Conservation (phyloP, 2,329 filamentous ascomycete species). For the Reticulascus tulasneorum region DNA sequence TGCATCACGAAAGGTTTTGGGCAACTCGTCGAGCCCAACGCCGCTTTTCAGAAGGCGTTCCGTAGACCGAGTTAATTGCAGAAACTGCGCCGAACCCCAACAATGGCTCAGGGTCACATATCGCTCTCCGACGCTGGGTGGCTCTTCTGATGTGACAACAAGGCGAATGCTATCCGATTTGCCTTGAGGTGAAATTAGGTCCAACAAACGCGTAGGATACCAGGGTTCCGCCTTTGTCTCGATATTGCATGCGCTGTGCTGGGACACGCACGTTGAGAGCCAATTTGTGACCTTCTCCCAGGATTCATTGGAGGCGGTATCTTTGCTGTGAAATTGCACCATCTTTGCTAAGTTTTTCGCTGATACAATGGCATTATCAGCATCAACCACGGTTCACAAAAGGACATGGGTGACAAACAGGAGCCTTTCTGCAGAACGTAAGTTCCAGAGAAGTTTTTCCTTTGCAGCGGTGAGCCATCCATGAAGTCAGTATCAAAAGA, state of each 20-base stretch:
- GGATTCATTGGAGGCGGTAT: not conserved
- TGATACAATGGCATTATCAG: not conserved
- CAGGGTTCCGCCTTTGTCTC: not conserved
- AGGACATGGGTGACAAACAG: not conserved
- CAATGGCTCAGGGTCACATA: slow-evolving; percentile 7
- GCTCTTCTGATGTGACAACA: not conserved
- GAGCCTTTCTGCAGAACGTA: not conserved
- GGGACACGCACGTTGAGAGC: not conserved
- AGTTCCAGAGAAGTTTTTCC: not conserved
- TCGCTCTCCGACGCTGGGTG: accelerated
- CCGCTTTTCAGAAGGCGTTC: not conserved
- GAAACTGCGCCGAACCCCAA: slow-evolving; percentile 4
- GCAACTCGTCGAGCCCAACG: slow-evolving; percentile 1
- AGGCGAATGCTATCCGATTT: not conserved
- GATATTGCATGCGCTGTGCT: slow-evolving; percentile 1
- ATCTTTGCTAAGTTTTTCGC: not conserved
- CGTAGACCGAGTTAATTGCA: slow-evolving; percentile 1
- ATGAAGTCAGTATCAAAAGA: not conserved
- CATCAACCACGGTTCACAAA: too few relatives aligned
- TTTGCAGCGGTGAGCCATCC: not conserved
- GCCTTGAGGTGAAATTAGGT: not conserved
- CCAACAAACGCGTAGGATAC: slow-evolving; percentile 3
- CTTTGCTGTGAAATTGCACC: not conserved
- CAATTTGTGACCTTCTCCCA: slow-evolving; percentile 1
- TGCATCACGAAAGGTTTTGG: slow-evolving; percentile 6